phyloP scores from a whole-genome alignment of 2,329 filamentous ascomycete genomes.

The Triangularia verruculosa region DNA sequence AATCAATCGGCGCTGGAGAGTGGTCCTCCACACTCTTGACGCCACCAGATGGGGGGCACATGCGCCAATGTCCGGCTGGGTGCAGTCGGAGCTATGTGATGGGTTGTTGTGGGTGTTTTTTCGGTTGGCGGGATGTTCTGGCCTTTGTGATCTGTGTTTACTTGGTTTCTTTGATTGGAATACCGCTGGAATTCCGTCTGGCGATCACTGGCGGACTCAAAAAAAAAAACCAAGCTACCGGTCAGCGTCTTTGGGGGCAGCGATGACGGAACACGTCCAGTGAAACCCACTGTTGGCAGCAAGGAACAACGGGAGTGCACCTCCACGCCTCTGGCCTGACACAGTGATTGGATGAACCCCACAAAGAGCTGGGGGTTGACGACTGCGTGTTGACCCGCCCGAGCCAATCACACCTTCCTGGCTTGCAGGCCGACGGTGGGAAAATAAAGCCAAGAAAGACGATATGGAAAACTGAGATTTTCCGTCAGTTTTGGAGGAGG shows the following conservation, averaged over 20 bases:
- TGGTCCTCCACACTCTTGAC: not conserved
- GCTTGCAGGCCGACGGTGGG: not conserved
- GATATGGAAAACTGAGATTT: not conserved
- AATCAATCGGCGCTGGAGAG: not conserved
- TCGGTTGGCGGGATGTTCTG: not conserved
- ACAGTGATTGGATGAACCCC: not conserved
- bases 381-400: slow-evolving; percentile 1
- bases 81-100: not conserved
- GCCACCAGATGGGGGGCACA: not conserved
- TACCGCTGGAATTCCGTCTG: not conserved
- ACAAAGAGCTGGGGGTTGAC: slow-evolving; percentile 1
- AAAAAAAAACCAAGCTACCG: slow-evolving; percentile 10
- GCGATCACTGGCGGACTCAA: not conserved
- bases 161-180: not conserved
- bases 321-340: not conserved
- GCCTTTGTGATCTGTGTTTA: not conserved
- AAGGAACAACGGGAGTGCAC: slow-evolving; percentile 1
- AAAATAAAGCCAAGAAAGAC: not conserved
- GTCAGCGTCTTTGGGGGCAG: not conserved
- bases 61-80: not conserved
- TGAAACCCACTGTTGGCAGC: slow-evolving; percentile 2
- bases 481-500: not conserved
- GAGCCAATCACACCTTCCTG: slow-evolving; percentile 1
- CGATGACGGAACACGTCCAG: slow-evolving; percentile 10
- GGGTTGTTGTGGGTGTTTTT: too few species aligned